Evolutionary conservation across 2,329 filamentous ascomycete genomes (phyloP), one percentile per base, ranked within the genome.

Genomic region (Penicillium psychrosexuale): DNA sequence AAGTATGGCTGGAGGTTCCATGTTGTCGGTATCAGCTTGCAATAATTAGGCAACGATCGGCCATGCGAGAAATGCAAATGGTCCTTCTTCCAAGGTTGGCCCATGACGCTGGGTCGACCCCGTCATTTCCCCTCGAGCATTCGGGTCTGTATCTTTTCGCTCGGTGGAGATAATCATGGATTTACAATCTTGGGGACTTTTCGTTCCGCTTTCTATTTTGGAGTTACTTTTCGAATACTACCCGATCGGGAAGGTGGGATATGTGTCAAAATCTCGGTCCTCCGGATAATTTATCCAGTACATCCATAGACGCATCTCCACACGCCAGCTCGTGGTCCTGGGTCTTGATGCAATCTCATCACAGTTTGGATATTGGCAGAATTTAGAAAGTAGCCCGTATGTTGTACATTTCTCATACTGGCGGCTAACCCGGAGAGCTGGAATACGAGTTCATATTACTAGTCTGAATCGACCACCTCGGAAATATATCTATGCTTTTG

Each of bases 41-140:
- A 55, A 52, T 30, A 58, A 50, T 58, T 53, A 27, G 33, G 39
- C 47, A 53, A 42, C 34, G 43, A 52, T 51, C 5, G 36, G 42
- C 44, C 24, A 9, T 30, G 36, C 57, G 39, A 13, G 51, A 56
- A 55, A 51, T 45, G 42, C 28, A 50, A 52, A 50, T 31, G 39
- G 11, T 46, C 37, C n/a, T 5, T 45, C 13, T 8, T 22, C 3
- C 28, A 33, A 33, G 28, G 12, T 22, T 22, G 7, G 19, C 15
- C 37, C 27, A 24, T 13, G 9, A 13, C 15, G 17, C 37, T 42
- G 15, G 24, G 34, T 39, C 34, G 8, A 27, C 28, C 28, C 34
- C 42, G n/a, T 46, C 49, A 27, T 39, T 39, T 34, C 34, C 39
- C 28, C 36, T 30, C n/a, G 22, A 24, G 17, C 17, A 39, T 24